phyloP scores from a whole-genome alignment of 2,329 filamentous ascomycete genomes.

The Curvularia sp. region DNA sequence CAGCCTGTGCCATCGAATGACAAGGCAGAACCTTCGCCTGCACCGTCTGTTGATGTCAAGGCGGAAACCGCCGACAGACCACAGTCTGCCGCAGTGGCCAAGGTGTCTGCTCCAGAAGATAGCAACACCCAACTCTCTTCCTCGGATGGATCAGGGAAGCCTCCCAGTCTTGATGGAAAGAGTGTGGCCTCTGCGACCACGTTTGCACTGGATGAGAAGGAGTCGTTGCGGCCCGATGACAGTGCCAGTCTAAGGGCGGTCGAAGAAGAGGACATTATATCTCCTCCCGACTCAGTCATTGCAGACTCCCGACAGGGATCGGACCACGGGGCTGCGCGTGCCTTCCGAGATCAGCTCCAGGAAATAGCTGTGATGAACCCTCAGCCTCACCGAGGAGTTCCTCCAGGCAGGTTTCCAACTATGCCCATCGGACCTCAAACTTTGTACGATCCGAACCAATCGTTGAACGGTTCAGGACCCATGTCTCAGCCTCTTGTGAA shows the following conservation, averaged over 20 bases:
- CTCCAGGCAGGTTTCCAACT: slow-evolving; percentile 44
- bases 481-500: slow-evolving; percentile 41
- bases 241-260: slow-evolving; percentile 91
- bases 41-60: slow-evolving; percentile 56
- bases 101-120: slow-evolving; percentile 51
- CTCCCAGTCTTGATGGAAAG: slow-evolving; percentile 83
- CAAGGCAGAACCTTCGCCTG: slow-evolving; percentile 28
- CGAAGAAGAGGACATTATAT: slow-evolving; percentile 88
- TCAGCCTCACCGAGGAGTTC: slow-evolving; percentile 47
- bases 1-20: slow-evolving; percentile 37
- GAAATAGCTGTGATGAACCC: slow-evolving; percentile 61
- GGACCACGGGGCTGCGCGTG: slow-evolving; percentile 69
- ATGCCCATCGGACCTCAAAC: slow-evolving; percentile 36
- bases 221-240: slow-evolving; percentile 91
- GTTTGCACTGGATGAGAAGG: slow-evolving; percentile 96
- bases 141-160: slow-evolving; percentile 74
- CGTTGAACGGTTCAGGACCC: slow-evolving; percentile 36
- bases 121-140: slow-evolving; percentile 56
- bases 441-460: slow-evolving; percentile 47
- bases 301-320: slow-evolving; percentile 81
- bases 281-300: slow-evolving; percentile 75
- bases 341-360: slow-evolving; percentile 63
- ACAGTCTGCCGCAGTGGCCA: slow-evolving; percentile 40
- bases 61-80: slow-evolving; percentile 37
- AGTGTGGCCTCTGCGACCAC: slow-evolving; percentile 93